Evolutionary conservation across 208 protist species (phyloP), one percentile per base, ranked within the genome.

Genomic region (Acanthamoeba polyphaga): DNA sequence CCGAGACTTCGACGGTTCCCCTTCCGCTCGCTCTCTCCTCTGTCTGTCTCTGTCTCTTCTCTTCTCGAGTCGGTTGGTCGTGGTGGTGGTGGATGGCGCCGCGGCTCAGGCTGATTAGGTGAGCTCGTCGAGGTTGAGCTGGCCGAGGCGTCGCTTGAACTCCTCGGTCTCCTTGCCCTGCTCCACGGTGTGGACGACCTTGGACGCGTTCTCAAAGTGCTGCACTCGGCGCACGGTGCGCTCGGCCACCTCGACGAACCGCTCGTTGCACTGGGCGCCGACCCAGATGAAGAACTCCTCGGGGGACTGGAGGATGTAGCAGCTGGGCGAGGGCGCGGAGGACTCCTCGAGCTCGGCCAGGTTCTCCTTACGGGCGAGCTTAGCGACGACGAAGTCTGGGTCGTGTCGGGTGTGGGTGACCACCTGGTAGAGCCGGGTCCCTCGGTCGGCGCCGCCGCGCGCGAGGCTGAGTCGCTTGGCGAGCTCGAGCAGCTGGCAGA

Each of bases 401-500:
- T 89, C 82, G 55, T 68, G n/a, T 34, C 51, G 19, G 51, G 53
- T 89, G 82, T 89, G 82, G 53, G 51, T 46, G 53, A 89, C 82
- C 3, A 89, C 34, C 53, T 89, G 55, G 34, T 89, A 89, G 82
- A 89, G 82, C 10, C 82, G 82, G 19, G 38, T 43, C 38, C 22
- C 32, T n/a, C 24, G 34, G 34, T 80, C 72, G 72, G 8, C 29
- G 38, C 72, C 72, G 22, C 38, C 38, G 72, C 72, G 72, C 38
- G 72, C 72, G 3, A 80, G 72, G 51, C 82, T 89, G 53, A 89
- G 55, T 13, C 82, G 43, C 82, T 89, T 58, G 32, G 53, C 82
- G 29, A 89, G 98, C 29, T 98, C 72, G 12, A 97, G 96, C 82
- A 99, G 93, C 94, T 98, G 98, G 82, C 98, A 97, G 91, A 98